Base-by-base conservation (phyloP, 345 rosid genomes). In the Eucalyptus cloeziana region DNA sequence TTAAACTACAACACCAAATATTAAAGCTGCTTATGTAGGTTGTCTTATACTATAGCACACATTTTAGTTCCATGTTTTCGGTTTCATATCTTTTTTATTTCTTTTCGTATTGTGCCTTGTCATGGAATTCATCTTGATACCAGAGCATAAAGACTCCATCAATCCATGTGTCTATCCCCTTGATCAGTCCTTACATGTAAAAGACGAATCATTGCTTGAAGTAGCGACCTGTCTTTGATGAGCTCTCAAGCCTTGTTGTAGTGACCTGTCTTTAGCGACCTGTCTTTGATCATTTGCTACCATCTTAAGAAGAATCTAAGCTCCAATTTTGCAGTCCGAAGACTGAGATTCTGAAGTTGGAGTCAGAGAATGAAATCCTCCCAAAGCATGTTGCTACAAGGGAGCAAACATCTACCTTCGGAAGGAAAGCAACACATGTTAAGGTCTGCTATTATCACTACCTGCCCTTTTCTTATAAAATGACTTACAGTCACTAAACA, bases 341-440 rank as follows among this genome's bases (percentile, higher is more conserved):
- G 91, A 91, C 89, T 24, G 93, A 90, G 91, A 92, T 94, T 47
- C 89, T 92, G 15, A 90, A 87, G 62, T 87, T 94, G 91, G 94
- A 93, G 91, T 87, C 94, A 64, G 94, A 94, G 91, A 94, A 94
- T 93, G 94, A 92, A 85, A 89, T 89, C 76, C 94, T 95, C 64
- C 91, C 90, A 49, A 89, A 90, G 37, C 90, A 92, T 89, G 86
- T 88, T 86, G 89, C 91, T 25, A n/a, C 86, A 51, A 87, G 51
- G 49, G 93, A 93, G 83, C 93, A 91, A 88, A 92, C 88, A 88
- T 87, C 37, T 85, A 90, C 90, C 71, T 87, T 90, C 88, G 91
- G 92, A 90, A 88, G 64, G 76, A 85, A 89, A 86, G 44, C 62
- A 87, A 83, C 90, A 71, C 88, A 90, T 7, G 89, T 86, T 86